Percentiles rank a stretch among this genome's conserved stretches.
phyloP scores from a whole-genome alignment of 306 rosid genomes.

The Arachis stenosperma region DNA sequence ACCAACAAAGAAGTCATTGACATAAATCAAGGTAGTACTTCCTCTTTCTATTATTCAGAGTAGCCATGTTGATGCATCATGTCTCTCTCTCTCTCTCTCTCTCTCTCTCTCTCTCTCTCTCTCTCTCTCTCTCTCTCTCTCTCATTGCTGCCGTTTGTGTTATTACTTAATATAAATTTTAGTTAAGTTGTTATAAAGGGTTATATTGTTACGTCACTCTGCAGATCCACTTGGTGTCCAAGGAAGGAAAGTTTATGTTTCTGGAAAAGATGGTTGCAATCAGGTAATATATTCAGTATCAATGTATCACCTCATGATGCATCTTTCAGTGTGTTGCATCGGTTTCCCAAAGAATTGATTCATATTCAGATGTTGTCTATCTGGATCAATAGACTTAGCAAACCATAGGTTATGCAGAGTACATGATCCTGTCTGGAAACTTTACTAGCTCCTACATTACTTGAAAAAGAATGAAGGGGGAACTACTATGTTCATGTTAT shows the following conservation, averaged over 20 bases:
- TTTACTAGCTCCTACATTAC: background rate
- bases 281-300: constrained; percentile 58
- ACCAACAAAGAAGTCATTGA: constrained; percentile 85
- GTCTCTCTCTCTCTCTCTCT: constrained; percentile 1
- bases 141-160: background rate
- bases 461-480: constrained; percentile 7
- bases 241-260: constrained; percentile 76
- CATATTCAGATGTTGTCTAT: constrained; percentile 15
- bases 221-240: constrained; percentile 92
- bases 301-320: constrained; percentile 14
- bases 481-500: constrained; percentile 8
- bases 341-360: constrained; percentile 13
- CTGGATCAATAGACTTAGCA: constrained; percentile 18
- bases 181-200: constrained; percentile 20
- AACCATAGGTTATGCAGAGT: background rate
- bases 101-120: background rate
- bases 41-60: constrained; percentile 21
- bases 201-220: constrained; percentile 33
- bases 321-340: constrained; percentile 10
- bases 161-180: constrained; percentile 11
- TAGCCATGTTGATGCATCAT: constrained; percentile 17
- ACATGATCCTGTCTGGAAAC: background rate
- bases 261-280: constrained; percentile 67
- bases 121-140: too few species aligned
- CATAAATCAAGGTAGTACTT: constrained; percentile 77